Evolutionary conservation across 352 stramenopile species (phyloP), one percentile per base, ranked within the genome.

Genomic region (Albugo candida): DNA sequence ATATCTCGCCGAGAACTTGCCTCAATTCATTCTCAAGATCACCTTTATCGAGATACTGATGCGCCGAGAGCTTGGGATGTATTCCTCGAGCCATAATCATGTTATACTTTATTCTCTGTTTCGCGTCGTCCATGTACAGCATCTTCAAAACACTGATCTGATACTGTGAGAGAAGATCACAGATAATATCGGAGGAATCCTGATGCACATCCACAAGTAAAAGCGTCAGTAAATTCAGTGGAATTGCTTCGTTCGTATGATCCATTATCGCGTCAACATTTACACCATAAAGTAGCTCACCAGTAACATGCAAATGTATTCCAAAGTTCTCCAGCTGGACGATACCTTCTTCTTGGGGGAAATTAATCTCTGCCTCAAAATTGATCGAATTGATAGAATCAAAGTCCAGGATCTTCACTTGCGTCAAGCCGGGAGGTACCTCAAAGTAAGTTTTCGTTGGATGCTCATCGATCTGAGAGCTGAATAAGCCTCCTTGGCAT

Each of bases 11-110:
- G 10, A 97, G 69, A 11, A 95, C 78, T 60, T 95, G 83, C 64
- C 97, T 97, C 3, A 98, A 73, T 54, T 98, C 93, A 59, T 98
- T 98, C 54, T 97, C 92, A 27, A 95, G 95, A 46, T 97, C 87
- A 36, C 89, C 89, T 48, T 96, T 96, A 60, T 97, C 88, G 58
- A 98, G 84, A 60, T 97, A 98, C 61, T 97, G 94, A 56, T 91
- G 91, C 6, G 92, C 93, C 34, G 86, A 92, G 11, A 98, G 63
- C 60, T 97, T 95, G 5, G 94, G 94, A 2, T 85, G 93, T 43
- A 98, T 98, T 21, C 91, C 78, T 48, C 89, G 95, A 35, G 93
- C 83, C 49, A 97, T 96, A 43, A 98, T 94, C 17, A 98, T 60
- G 53, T 98, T 98, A 59, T 97, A 94, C 55, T 98, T 98, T 71